These are phyloP conservation scores for Fomitopsis schrenkii DNA, from an alignment of 1,284 basidiomycete genomes.

Conservation along the genomic window DNA sequence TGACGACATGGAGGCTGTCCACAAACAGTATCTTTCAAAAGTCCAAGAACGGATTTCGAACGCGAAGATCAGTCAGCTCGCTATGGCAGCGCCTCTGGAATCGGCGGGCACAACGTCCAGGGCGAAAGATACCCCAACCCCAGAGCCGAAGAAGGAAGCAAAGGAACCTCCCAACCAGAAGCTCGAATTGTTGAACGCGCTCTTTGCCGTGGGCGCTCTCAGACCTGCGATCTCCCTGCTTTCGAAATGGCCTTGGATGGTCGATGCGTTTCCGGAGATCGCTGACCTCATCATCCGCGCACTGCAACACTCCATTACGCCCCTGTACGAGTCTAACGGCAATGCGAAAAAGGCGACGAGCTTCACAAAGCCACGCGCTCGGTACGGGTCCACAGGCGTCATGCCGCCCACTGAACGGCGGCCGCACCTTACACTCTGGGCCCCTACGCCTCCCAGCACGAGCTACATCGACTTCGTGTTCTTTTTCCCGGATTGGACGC, in stretches of 20 bases:
- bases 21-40: constrained; percentile 64
- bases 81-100: constrained; percentile 87
- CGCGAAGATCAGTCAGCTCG: constrained; percentile 76
- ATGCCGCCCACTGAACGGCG: constrained; percentile 51
- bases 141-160: constrained; percentile 42
- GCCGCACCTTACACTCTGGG: constrained; percentile 59
- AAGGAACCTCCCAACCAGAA: constrained; percentile 77
- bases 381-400: constrained; percentile 56
- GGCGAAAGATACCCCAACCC: constrained; percentile 22
- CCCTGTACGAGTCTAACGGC: constrained; percentile 59
- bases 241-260: constrained; percentile 83
- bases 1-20: constrained; percentile 66
- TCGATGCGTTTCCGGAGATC: constrained; percentile 77
- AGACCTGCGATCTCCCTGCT: constrained; percentile 77
- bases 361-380: constrained; percentile 57
- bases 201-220: constrained; percentile 84
- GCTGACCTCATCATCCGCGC: constrained; percentile 82
- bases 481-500: constrained; percentile 85
- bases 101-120: constrained; percentile 37
- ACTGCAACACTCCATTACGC: constrained; percentile 62
- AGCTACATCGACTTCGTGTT: constrained; percentile 73
- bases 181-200: constrained; percentile 72
- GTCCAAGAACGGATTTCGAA: constrained; percentile 63
- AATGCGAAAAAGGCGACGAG: constrained; percentile 50
- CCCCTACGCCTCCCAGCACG: constrained; percentile 76